Base-by-base conservation (phyloP, 176 grass and related monocot genomes). In the Zea luxurians region DNA sequence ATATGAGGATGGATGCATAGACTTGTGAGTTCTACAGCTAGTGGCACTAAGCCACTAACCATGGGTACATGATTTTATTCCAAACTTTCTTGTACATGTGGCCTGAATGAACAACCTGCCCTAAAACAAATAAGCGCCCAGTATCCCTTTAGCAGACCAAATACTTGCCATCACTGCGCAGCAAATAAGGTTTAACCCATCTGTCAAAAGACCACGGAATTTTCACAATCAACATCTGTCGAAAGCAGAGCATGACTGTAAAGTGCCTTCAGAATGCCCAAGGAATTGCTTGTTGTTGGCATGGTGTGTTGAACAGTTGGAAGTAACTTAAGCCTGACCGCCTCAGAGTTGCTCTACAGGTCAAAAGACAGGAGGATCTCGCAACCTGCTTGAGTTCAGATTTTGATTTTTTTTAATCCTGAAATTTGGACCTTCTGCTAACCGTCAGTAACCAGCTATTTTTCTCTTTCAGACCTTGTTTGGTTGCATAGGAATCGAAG, bases 241-340 rank as follows among this genome's bases (percentile, higher is more conserved):
- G 45, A 75, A 92, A 78, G 48, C 27, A 27, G 27, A 27, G 27
- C 40, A 74, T 94, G 90, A 77, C 50, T 76, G 7, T 15, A 18
- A 0, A 9, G 55, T 76, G 20, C 10, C 7, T 76, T 70, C 5
- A 13, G 43, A 83, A 48, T 66, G 50, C 4, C 48, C 53, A 44
- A 41, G 48, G 12, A 79, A 43, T n/a, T 45, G 49, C 37, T 48
- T 77, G 6, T 65, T 37, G 50, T 65, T 37, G 50, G 50, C 49
- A 59, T 88, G 76, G 4, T 2, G 9, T 21, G 9, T 21, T 20
- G 1, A 61, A 34, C 6, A 0, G 12, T 45, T 35, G 4, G 4
- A 68, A 75, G 54, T 63, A 65, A 74, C 59, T 41, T 48, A 37
- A 15, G 16, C 37, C 80, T n/a, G 13, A 71, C 7, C 6, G 68